Conservation (phyloP, 2,329 filamentous ascomycete genomes). For the Penicillium capsulatum region DNA sequence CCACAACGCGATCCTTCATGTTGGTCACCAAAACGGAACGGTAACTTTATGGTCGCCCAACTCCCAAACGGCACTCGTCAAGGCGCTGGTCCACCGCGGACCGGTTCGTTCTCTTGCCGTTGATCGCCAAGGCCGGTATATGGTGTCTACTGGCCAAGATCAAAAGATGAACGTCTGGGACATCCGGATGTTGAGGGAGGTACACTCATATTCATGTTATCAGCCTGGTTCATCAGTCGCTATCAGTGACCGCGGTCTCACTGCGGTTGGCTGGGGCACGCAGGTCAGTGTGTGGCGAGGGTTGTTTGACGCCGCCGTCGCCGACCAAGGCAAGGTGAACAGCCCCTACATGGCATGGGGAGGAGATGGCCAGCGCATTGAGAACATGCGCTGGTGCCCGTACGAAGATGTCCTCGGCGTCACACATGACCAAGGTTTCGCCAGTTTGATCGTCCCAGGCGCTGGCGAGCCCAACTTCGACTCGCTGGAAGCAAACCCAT, state of each 20-base stretch:
- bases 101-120: slow-evolving; percentile 81
- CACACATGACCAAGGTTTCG: slow-evolving; percentile 79
- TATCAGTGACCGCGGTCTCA: slow-evolving; percentile 84
- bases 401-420: slow-evolving; percentile 91
- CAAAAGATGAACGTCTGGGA: slow-evolving; percentile 94
- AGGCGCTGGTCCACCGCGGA: slow-evolving; percentile 82
- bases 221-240: slow-evolving; percentile 77
- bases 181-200: slow-evolving; percentile 86
- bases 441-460: slow-evolving; percentile 83
- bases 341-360: slow-evolving; percentile 93
- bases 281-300: slow-evolving; percentile 87
- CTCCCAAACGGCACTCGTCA: slow-evolving; percentile 77
- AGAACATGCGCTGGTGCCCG: slow-evolving; percentile 85
- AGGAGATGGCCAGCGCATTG: slow-evolving; percentile 74
- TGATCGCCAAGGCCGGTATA: slow-evolving; percentile 87
- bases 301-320: slow-evolving; percentile 69
- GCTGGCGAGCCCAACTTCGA: slow-evolving; percentile 98
- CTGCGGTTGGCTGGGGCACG: slow-evolving; percentile 87
- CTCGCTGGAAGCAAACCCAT: slow-evolving; percentile 87
- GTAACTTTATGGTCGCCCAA: slow-evolving; percentile 97
- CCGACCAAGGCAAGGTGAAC: slow-evolving; percentile 73
- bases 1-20: slow-evolving; percentile 85
- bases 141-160: slow-evolving; percentile 90
- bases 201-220: slow-evolving; percentile 81
- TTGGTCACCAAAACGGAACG: slow-evolving; percentile 91